These are phyloP conservation scores for Apiospora kogelbergensis DNA, from an alignment of 2,329 filamentous ascomycete species.

Conservation along the genomic window DNA sequence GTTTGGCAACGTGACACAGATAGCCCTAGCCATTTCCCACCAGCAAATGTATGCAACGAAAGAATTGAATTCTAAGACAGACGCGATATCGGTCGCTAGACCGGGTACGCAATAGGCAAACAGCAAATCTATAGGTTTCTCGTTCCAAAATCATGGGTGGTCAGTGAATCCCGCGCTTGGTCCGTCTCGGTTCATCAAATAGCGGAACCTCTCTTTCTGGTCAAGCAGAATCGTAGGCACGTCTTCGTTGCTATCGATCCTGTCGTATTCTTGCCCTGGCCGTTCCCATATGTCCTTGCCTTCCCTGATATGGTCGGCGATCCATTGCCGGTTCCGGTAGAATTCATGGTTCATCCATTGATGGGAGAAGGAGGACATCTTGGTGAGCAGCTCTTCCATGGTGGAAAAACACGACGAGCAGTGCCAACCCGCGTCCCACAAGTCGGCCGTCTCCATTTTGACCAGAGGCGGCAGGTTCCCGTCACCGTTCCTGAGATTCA, in stretches of 20 bases:
- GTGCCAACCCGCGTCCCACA: constrained; percentile 58
- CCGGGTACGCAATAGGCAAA: not conserved
- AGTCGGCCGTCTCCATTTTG: constrained; percentile 41
- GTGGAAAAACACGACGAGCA: constrained; percentile 62
- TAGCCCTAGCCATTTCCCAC: not conserved
- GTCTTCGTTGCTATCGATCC: constrained; percentile 51
- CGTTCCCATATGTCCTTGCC: constrained; percentile 58
- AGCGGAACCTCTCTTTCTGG: constrained; percentile 40
- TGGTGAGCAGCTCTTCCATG: constrained; percentile 53
- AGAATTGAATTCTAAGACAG: not conserved
- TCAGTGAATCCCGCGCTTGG: constrained; percentile 48
- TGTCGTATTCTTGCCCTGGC: constrained; percentile 44
- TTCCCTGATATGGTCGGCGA: constrained; percentile 49
- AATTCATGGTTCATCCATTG: constrained; percentile 48
- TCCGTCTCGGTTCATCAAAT: constrained; percentile 47
- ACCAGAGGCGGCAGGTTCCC: constrained; percentile 39
- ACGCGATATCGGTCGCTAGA: not conserved
- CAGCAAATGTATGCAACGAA: not conserved
- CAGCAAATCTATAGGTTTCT: not conserved
- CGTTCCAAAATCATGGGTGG: constrained; percentile 27
- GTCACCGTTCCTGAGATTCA: constrained; percentile 51
- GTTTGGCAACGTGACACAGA: not conserved
- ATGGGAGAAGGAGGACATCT: constrained; percentile 58
- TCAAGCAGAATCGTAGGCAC: constrained; percentile 48
- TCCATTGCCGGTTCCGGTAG: constrained; percentile 47